Conservation (phyloP, 1,284 basidiomycete species). For the Lentinula novae-zelandiae region DNA sequence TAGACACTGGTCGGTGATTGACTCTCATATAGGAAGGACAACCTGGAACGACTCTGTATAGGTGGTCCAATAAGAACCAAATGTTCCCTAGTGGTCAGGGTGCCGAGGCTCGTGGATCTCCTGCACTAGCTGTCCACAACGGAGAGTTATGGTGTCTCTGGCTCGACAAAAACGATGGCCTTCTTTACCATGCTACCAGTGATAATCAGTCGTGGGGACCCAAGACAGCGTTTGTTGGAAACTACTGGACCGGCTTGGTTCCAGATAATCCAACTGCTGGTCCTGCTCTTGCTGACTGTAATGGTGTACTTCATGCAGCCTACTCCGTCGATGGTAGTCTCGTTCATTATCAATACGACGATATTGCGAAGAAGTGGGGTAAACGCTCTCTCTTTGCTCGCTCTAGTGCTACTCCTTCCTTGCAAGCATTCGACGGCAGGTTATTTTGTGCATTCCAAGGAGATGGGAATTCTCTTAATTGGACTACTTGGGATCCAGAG, state of each 20-base stretch:
- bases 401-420: neutral
- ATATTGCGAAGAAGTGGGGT: neutral
- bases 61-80: no score
- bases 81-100: no score
- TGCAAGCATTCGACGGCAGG: neutral
- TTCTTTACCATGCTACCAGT: neutral
- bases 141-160: neutral
- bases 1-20: no score
- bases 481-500: neutral
- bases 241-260: neutral
- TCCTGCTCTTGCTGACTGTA: neutral
- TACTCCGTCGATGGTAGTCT: neutral
- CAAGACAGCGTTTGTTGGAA: neutral
- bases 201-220: neutral
- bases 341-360: neutral
- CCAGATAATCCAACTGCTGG: neutral
- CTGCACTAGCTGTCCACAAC: neutral
- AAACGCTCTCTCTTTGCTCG: neutral
- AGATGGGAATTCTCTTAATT: neutral
- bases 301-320: neutral
- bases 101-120: neutral
- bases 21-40: no score
- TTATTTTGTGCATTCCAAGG: neutral
- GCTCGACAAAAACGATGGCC: neutral
- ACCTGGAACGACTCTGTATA: no score